These are phyloP conservation scores for Corynascus novoguineensis DNA, from an alignment of 495 filamentous ascomycete species.

Conservation along the genomic window DNA sequence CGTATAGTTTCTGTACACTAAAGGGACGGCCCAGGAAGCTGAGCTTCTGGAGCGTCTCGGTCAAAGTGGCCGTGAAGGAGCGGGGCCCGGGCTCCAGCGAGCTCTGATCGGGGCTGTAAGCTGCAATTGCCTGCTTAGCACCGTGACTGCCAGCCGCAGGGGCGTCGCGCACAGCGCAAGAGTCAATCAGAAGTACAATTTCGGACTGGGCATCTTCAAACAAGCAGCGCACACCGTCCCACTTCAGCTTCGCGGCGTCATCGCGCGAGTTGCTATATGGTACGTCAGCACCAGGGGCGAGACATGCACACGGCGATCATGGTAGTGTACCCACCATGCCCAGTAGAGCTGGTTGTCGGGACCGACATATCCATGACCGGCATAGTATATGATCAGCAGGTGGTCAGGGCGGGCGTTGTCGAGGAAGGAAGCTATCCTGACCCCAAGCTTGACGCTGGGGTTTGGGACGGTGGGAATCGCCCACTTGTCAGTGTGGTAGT, in stretches of 20 bases:
- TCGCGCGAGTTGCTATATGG: slow-evolving; percentile 36
- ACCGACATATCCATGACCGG: slow-evolving; percentile 47
- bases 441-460: slow-evolving; percentile 48
- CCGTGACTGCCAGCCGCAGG: slow-evolving; percentile 40
- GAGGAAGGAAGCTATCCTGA: slow-evolving; percentile 46
- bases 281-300: slow-evolving; percentile 11
- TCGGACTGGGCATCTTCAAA: slow-evolving; percentile 48
- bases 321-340: slow-evolving; percentile 44
- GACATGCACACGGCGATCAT: not conserved
- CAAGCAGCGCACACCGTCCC: slow-evolving; percentile 46
- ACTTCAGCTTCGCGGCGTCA: slow-evolving; percentile 41
- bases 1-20: slow-evolving; percentile 44
- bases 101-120: slow-evolving; percentile 46
- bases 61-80: slow-evolving; percentile 47
- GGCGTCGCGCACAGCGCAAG: slow-evolving; percentile 41
- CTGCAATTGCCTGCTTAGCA: slow-evolving; percentile 52
- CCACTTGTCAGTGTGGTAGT: slow-evolving; percentile 49
- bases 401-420: slow-evolving; percentile 49
- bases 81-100: slow-evolving; percentile 38
- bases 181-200: slow-evolving; percentile 45
- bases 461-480: slow-evolving; percentile 47
- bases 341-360: slow-evolving; percentile 50
- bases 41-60: slow-evolving; percentile 45
- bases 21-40: slow-evolving; percentile 41
- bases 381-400: slow-evolving; percentile 54